Base-by-base conservation (phyloP, 805 yeast genomes). In the Wickerhamiella allomyrinae region DNA sequence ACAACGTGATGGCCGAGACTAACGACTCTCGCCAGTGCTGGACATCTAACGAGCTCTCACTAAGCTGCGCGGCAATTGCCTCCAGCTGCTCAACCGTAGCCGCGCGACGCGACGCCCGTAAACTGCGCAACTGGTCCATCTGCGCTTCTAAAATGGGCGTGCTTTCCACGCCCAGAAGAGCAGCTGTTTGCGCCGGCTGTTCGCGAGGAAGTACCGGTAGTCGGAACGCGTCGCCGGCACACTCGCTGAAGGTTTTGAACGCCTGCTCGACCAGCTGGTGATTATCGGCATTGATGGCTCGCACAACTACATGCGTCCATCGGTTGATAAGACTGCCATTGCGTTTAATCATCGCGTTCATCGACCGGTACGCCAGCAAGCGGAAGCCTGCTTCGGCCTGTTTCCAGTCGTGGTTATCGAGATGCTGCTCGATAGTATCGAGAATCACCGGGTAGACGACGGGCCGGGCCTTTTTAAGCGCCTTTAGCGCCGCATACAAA, bases 401-500 rank as follows among this genome's bases (percentile, higher is more conserved):
- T 48, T 74, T 76, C 46, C 62, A 64, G 35, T 77, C 77, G 11
- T 68, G 60, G 1, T 58, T 52, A 1, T 61, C 60, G 3, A 85
- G 48, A 0, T 81, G 77, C 13, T 60, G 60, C 6, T 69, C 57
- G 14, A 81, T 60, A 2, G 68, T 62, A 7, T 63, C 62, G 20
- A 85, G 59, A 2, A 82, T 61, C 14, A 60, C 54, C 9, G 66
- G 66, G 2, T 79, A 56, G 29, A 84, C 70, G 2, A 69, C 56
- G 15, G 71, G 66, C 46, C 80, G 77, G 0, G 85, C 71, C 0
- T 83, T 82, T 48, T 76, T 68, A 3, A 89, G 62, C 44, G 80
- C 74, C 50, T 76, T 79, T 69, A 82, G 72, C 1, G 82, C 74
- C 22, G 79, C 77, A 2, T 74, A 69, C 43, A 91, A 60, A 2